These are phyloP conservation scores for Phytophthora tentaculata DNA, from an alignment of 352 stramenopile species.

Conservation along the genomic window DNA sequence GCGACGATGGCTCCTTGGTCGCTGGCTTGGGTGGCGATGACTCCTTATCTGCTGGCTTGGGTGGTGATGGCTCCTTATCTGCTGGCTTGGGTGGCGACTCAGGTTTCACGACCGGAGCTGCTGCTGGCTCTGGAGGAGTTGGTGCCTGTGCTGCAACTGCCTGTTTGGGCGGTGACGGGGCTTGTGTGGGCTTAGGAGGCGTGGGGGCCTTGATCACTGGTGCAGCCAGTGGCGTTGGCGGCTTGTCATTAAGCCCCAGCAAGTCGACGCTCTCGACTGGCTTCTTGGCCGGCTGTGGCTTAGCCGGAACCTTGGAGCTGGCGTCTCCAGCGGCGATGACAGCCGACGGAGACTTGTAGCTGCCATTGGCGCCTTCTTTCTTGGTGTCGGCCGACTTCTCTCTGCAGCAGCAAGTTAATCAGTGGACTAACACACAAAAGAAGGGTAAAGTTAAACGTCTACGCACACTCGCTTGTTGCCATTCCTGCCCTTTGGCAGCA, in stretches of 20 bases:
- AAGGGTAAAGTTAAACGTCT: no score
- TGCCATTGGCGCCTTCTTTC: slow-evolving; percentile 40
- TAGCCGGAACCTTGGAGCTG: slow-evolving; percentile 41
- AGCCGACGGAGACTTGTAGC: slow-evolving; percentile 42
- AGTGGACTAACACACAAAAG: background rate
- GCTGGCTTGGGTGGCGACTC: slow-evolving; percentile 22
- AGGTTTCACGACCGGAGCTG: slow-evolving; percentile 18
- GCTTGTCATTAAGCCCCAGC: slow-evolving; percentile 49
- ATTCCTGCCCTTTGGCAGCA: slow-evolving; percentile 64
- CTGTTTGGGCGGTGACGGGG: slow-evolving; percentile 22
- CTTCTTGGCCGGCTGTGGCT: slow-evolving; percentile 33
- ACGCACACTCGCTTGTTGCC: slow-evolving; percentile 41
- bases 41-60: slow-evolving; percentile 17
- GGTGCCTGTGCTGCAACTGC: slow-evolving; percentile 5
- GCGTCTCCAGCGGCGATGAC: slow-evolving; percentile 31
- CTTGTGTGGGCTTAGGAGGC: slow-evolving; percentile 15
- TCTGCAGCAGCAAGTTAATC: slow-evolving; percentile 22
- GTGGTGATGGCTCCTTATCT: slow-evolving; percentile 8
- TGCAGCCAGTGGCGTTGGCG: slow-evolving; percentile 24
- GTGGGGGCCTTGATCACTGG: slow-evolving; percentile 28
- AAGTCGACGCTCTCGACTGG: slow-evolving; percentile 51
- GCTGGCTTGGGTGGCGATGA: slow-evolving; percentile 24
- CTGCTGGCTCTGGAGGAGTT: slow-evolving; percentile 13
- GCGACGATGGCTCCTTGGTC: background rate
- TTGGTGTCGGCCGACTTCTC: slow-evolving; percentile 44